Percentiles rank a stretch among this genome's conserved stretches.
Evolutionary conservation across 2,329 filamentous ascomycete species (phyloP).

Genomic region (Diaporthe capsici): DNA sequence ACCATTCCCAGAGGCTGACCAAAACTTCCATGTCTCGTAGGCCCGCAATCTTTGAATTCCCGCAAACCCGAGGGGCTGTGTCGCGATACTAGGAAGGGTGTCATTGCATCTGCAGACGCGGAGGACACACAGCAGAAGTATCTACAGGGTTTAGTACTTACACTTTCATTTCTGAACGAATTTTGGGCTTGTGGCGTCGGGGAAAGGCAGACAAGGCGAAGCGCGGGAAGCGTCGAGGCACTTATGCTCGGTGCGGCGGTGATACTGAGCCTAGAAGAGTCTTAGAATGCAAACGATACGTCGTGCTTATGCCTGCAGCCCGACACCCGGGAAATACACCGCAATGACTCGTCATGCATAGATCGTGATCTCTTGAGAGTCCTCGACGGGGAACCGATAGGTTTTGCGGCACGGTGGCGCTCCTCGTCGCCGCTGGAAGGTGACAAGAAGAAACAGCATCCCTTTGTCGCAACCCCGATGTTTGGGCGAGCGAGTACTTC

Average conservation of each 20-base stretch:
- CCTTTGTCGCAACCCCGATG: not conserved
- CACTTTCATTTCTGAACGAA: not conserved
- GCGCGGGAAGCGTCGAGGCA: constrained; percentile 5
- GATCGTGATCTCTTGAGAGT: not conserved
- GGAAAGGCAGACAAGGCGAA: not conserved
- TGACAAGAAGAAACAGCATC: no score
- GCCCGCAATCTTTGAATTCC: not conserved
- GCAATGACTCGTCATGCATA: constrained; percentile 26
- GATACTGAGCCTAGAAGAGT: not conserved
- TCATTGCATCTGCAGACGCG: not conserved
- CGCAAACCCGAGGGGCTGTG: not conserved
- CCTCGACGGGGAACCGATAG: not conserved
- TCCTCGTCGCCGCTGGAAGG: not conserved
- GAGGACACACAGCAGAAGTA: not conserved
- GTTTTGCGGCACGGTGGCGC: not conserved
- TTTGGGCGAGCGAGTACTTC: not conserved
- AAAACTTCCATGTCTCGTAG: not conserved
- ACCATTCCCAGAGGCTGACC: not conserved
- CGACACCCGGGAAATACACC: not conserved
- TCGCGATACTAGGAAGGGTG: not conserved
- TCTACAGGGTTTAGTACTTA: not conserved
- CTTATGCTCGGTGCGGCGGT: not conserved
- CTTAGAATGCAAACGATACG: not conserved
- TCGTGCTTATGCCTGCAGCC: not conserved
- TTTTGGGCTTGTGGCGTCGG: not conserved